These are phyloP conservation scores for Alternaria arborescens DNA, from an alignment of 2,329 filamentous ascomycete species.

Conservation along the genomic window DNA sequence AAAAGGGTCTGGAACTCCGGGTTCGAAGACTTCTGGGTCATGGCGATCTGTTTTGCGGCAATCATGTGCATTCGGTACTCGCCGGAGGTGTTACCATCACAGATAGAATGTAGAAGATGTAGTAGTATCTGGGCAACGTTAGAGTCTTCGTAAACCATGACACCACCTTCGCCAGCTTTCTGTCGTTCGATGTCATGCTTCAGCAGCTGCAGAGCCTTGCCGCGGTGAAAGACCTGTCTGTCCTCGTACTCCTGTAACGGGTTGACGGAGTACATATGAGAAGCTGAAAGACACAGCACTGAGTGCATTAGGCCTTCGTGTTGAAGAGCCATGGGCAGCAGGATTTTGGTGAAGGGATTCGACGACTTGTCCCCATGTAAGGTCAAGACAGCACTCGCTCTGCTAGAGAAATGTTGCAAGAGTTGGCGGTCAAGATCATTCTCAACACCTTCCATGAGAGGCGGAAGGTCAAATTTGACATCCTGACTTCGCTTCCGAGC, in stretches of 20 bases:
- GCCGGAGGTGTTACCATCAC: conserved; percentile 68
- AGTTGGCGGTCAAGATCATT: conserved; percentile 80
- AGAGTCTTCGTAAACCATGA: conserved; percentile 60
- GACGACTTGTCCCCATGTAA: conserved; percentile 76
- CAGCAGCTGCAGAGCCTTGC: conserved; percentile 60
- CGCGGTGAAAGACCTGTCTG: conserved; percentile 56
- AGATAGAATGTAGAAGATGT: conserved; percentile 68
- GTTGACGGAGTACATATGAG: conserved; percentile 68
- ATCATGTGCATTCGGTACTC: conserved; percentile 83
- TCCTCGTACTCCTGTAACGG: conserved; percentile 61
- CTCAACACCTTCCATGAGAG: conserved; percentile 82
- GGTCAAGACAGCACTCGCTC: conserved; percentile 81
- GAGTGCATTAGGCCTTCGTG: conserved; percentile 91
- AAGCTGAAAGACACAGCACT: conserved; percentile 82
- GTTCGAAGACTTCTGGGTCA: conserved; percentile 66
- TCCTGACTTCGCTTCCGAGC: conserved; percentile 47
- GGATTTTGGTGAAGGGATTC: conserved; percentile 85
- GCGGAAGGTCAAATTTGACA: conserved; percentile 59
- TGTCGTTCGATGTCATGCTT: conserved; percentile 53
- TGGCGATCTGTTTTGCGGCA: conserved; percentile 76
- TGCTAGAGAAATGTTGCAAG: conserved; percentile 81
- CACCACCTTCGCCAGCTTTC: conserved; percentile 47
- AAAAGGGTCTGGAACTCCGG: conserved; percentile 76
- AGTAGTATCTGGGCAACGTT: conserved; percentile 68
- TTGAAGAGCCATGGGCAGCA: conserved; percentile 81